A percentile compares a stretch with the other conserved stretches of the same genome.
Conservation (phyloP, 164 flowering plant genomes). For the Berberis vulgaris region DNA sequence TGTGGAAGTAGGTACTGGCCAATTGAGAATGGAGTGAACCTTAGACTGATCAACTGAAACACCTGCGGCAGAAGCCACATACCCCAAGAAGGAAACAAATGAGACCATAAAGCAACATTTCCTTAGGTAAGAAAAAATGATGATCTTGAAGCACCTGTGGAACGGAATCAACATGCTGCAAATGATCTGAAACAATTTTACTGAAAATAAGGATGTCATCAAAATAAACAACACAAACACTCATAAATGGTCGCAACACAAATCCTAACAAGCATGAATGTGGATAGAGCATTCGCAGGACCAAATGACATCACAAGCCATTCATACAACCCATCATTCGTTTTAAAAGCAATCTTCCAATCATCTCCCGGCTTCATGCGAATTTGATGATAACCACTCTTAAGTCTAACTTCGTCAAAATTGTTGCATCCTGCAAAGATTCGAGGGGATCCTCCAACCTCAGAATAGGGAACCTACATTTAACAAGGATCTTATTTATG, state of each 20-base stretch:
- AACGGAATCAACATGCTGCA: background rate
- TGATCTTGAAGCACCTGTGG: background rate
- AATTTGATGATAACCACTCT: no score
- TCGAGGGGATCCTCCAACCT: no score
- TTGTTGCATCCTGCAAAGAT: no score
- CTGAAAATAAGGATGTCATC: background rate
- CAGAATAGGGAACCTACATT: no score
- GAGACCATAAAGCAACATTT: background rate
- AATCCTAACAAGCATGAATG: background rate
- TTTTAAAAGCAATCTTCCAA: no score
- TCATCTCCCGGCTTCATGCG: no score
- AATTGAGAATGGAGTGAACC: background rate
- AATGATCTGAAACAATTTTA: background rate
- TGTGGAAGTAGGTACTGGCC: background rate
- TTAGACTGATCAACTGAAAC: background rate
- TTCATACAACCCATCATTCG: no score
- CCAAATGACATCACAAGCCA: no score
- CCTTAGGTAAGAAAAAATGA: background rate
- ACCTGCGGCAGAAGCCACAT: no score
- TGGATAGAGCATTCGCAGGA: background rate
- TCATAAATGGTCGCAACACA: background rate
- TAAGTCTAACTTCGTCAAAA: no score
- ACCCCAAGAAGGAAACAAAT: background rate
- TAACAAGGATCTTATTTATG: no score
- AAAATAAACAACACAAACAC: background rate